Evolutionary conservation across 177 flowering plant genomes (phyloP), one percentile per base, ranked within the genome.

Genomic region (Tripterygium wilfordii): DNA sequence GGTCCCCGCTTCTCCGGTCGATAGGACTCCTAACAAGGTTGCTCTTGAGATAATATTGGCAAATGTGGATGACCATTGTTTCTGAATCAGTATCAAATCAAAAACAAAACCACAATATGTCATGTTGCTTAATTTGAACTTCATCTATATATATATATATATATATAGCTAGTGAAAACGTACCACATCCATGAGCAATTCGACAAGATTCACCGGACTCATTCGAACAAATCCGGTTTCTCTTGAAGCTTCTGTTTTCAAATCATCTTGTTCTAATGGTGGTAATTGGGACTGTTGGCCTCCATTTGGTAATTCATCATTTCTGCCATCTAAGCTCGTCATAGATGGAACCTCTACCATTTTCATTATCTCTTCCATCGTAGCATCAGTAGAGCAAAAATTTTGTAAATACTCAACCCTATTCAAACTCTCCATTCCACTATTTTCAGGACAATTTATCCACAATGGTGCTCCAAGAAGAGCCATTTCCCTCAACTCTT

Each of bases 131-230:
- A n/a, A 21, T 2, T 28, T 10, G 5, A 28, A 8, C 4, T 29
- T 22, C 23, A 26, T 16, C 19, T 42, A 4, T 16, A n/a, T 29
- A 43, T 5, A 1, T 7, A 31, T 2, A 36, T 28, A 17, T 38
- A 10, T n/a, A 37, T 5, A 23, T 23, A 21, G 14, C n/a, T 10
- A 8, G 16, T 10, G 2, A 32, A 37, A 29, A 39, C 52, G 10
- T 39, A 74, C 79, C 70, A 53, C 30, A 51, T 74, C 60, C 75
- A 70, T 70, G 30, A 74, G 32, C 36, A 61, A 31, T 14, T 62
- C 42, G 32, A 64, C 63, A 47, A 70, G 9, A 18, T 9, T 7
- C 0, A 4, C 0, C 7, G 72, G 54, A 36, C 44, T 30, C 37
- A 45, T 45, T 21, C 4, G 22, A 27, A 70, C 36, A 26, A 29